Evolutionary conservation across 2,329 filamentous ascomycete genomes (phyloP).

Genomic region (Hymenoscyphus repandus): DNA sequence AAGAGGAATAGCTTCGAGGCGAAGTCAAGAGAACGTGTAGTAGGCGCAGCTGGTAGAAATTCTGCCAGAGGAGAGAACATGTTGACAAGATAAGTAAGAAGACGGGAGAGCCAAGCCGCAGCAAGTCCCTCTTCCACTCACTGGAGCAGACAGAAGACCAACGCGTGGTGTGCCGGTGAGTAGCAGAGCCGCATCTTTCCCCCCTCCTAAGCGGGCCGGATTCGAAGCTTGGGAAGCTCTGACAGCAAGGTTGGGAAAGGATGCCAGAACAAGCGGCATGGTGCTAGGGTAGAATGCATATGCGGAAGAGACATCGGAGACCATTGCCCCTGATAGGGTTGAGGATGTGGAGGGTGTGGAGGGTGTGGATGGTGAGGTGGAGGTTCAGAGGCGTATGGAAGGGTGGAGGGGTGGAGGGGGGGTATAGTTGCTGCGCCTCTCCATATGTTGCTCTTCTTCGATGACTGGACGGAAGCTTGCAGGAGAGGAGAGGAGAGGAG

Average conservation of each 20-base stretch:
- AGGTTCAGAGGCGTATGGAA: not conserved
- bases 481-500: no score
- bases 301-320: no score
- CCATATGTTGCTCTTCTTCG: not conserved
- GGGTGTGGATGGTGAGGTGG: not conserved
- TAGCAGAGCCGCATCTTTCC: slow-evolving; percentile 6
- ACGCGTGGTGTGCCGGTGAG: not conserved
- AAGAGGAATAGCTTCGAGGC: slow-evolving; percentile 9
- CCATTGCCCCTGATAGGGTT: not conserved
- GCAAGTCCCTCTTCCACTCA: not conserved
- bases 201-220: no score
- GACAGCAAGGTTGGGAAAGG: not conserved
- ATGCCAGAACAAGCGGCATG: not conserved
- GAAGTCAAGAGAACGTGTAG: slow-evolving; percentile 14
- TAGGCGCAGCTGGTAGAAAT: slow-evolving; percentile 8
- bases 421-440: not conserved
- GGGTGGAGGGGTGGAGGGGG: not conserved
- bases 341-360: not conserved
- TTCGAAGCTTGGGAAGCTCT: not conserved
- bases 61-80: slow-evolving; percentile 3
- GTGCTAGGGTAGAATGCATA: no score
- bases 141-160: not conserved
- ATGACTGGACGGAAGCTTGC: not conserved
- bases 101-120: slow-evolving; percentile 11
- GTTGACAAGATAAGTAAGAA: slow-evolving; percentile 9